These are phyloP conservation scores for Aureobasidium leucospermi DNA, from an alignment of 2,329 filamentous ascomycete genomes.

Conservation along the genomic window DNA sequence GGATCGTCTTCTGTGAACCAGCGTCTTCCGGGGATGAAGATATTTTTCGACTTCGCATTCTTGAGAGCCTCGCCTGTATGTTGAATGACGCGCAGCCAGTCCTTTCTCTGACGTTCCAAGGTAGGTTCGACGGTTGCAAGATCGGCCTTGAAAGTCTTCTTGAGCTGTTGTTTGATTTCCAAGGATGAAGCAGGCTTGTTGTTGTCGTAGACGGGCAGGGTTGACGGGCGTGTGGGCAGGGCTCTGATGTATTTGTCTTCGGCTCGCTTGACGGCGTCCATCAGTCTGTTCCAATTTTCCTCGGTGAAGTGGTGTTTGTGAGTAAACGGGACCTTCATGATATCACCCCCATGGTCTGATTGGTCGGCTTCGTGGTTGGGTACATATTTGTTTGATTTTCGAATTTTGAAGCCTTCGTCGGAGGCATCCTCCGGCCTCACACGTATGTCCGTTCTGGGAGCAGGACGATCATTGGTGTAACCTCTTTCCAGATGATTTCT, in stretches of 20 bases:
- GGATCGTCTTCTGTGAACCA: conserved; percentile 3
- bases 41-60: not conserved
- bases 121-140: not conserved
- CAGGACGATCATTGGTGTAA: not conserved
- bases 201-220: not conserved
- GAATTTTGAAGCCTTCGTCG: not conserved
- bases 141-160: not conserved
- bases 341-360: not conserved
- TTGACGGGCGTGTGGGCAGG: not conserved
- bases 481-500: no score
- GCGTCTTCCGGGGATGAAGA: not conserved
- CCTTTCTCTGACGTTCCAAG: not conserved
- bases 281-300: not conserved
- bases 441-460: not conserved
- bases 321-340: not conserved
- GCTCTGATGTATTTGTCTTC: not conserved
- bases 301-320: not conserved
- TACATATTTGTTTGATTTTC: not conserved
- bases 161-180: not conserved
- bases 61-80: not conserved
- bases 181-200: not conserved
- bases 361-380: not conserved
- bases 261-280: not conserved
- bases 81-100: not conserved
- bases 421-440: not conserved